Conservation (phyloP, 1,139 yeast species). For the Petasospora rhodanensis region DNA sequence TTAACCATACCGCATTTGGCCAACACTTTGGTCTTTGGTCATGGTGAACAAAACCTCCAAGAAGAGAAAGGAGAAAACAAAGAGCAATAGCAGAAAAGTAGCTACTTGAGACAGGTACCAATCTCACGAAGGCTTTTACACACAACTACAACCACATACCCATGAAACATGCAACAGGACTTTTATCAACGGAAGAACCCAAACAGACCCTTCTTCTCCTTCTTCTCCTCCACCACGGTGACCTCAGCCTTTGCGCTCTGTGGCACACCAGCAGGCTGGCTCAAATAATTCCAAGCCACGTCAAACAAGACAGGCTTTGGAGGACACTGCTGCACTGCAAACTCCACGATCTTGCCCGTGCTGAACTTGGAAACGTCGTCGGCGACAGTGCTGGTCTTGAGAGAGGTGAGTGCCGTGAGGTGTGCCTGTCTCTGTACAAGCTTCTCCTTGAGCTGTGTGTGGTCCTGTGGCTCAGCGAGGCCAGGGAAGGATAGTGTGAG, state of each 20-base stretch:
- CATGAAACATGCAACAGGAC: no score
- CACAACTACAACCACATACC: no score
- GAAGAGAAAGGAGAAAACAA: no score
- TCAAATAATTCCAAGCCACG: constrained; percentile 77
- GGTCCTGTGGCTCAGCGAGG: constrained; percentile 25
- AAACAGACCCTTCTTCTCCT: constrained; percentile 42
- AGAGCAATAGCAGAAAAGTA: no score
- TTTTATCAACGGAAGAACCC: constrained; percentile 35
- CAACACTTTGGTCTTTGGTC: no score
- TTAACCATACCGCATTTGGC: no score
- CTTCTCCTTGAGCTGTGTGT: background rate
- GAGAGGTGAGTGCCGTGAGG: background rate
- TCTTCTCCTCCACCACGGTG: background rate
- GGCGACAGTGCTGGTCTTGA: no score
- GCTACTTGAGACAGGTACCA: no score
- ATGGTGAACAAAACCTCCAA: no score
- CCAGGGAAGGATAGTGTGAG: constrained; percentile 12
- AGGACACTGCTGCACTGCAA: constrained; percentile 45
- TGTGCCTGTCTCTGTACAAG: background rate
- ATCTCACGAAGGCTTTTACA: no score
- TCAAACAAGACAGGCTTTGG: constrained; percentile 90
- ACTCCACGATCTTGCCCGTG: constrained; percentile 13
- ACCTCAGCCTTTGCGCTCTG: background rate
- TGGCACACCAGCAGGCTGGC: constrained; percentile 14
- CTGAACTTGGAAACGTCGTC: constrained; percentile 7